Evolutionary conservation across 1,284 basidiomycete species (phyloP).

Genomic region (Rhodotorula sp.): DNA sequence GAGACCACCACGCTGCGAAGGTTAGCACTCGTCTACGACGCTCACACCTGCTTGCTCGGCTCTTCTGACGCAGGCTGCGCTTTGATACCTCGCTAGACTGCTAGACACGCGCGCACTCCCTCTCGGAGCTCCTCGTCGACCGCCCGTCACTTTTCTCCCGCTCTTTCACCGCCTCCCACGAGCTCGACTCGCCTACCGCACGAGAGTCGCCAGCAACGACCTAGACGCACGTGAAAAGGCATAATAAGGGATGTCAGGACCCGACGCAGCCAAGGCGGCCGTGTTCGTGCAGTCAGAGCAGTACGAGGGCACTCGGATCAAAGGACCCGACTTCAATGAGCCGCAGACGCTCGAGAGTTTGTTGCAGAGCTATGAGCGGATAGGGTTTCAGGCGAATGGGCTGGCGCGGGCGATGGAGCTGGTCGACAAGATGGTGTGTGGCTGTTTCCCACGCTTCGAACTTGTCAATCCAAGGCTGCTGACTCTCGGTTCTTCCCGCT

Average conservation of each 20-base stretch:
- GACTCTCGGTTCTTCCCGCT: neutral
- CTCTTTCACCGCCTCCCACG: neutral
- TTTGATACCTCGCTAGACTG: neutral
- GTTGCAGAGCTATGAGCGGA: slow-evolving; percentile 75
- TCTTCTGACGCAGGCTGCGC: too few relatives aligned
- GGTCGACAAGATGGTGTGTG: slow-evolving; percentile 77
- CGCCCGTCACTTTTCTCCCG: neutral
- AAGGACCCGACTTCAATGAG: slow-evolving; percentile 83
- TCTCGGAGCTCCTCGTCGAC: neutral
- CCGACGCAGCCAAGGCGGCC: slow-evolving; percentile 31
- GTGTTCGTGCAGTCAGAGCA: slow-evolving; percentile 38
- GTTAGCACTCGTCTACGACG: too few relatives aligned
- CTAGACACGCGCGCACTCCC: neutral
- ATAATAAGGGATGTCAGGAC: neutral
- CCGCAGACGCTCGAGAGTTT: slow-evolving; percentile 67
- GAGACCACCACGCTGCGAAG: too few relatives aligned
- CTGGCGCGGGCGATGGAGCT: slow-evolving; percentile 84
- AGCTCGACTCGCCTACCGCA: neutral
- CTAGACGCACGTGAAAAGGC: neutral
- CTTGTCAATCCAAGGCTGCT: neutral
- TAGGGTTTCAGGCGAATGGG: slow-evolving; percentile 94
- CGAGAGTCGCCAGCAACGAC: neutral
- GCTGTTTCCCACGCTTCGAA: neutral
- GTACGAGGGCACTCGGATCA: slow-evolving; percentile 64
- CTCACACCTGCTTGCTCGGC: too few relatives aligned